phyloP scores from a whole-genome alignment of 1,139 yeast species.

The Candida sanyaensis region DNA sequence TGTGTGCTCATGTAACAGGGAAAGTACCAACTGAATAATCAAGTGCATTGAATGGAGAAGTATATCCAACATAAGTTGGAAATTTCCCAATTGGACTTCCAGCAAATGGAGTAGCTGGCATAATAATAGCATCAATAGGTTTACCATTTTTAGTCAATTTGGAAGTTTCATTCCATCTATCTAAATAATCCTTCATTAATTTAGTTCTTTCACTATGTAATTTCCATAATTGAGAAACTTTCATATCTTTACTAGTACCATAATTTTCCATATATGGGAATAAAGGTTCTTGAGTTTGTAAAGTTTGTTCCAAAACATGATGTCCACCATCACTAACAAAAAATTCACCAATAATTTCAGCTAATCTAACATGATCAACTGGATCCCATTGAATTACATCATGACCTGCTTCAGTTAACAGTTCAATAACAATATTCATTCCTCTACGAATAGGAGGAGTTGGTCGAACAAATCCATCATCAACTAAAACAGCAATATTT shows the following conservation, averaged over 20 bases:
- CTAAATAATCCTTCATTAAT: slow-evolving; percentile 34
- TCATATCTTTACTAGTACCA: slow-evolving; percentile 29
- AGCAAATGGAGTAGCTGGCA: slow-evolving; percentile 49
- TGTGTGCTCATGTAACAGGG: slow-evolving; percentile 59
- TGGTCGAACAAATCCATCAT: slow-evolving; percentile 35
- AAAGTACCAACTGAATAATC: slow-evolving; percentile 61
- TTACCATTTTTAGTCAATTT: slow-evolving; percentile 34
- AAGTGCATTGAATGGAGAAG: slow-evolving; percentile 58
- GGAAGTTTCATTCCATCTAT: slow-evolving; percentile 38
- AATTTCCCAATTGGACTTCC: slow-evolving; percentile 45
- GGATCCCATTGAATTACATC: slow-evolving; percentile 47
- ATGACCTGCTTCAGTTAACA: slow-evolving; percentile 31
- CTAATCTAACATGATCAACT: slow-evolving; percentile 35
- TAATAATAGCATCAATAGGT: slow-evolving; percentile 50
- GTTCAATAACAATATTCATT: slow-evolving; percentile 25
- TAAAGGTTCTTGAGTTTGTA: slow-evolving; percentile 50
- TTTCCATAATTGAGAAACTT: slow-evolving; percentile 46
- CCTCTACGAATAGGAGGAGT: slow-evolving; percentile 59
- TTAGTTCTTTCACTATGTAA: slow-evolving; percentile 35
- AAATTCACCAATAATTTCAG: slow-evolving; percentile 37
- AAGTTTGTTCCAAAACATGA: slow-evolving; percentile 27
- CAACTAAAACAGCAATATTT: slow-evolving; percentile 39
- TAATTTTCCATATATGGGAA: slow-evolving; percentile 37
- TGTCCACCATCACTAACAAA: slow-evolving; percentile 51
- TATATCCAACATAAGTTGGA: slow-evolving; percentile 44